phyloP scores from a whole-genome alignment of 805 yeast genomes.

The Cyberlindnera amylophila region DNA sequence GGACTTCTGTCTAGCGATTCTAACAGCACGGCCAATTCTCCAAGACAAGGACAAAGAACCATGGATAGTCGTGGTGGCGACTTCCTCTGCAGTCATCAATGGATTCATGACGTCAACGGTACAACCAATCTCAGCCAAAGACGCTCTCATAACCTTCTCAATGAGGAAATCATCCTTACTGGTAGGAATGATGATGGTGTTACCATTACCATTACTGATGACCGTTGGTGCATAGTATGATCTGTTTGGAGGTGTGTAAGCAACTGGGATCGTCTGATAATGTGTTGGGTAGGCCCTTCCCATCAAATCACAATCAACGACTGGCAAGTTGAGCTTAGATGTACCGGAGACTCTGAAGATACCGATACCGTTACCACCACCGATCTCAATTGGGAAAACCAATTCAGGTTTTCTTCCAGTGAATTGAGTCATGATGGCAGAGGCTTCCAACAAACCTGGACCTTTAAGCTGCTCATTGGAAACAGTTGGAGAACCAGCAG shows the following conservation, averaged over 20 bases:
- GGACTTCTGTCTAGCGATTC: constrained; percentile 34
- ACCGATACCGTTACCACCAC: constrained; percentile 40
- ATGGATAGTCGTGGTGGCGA: constrained; percentile 27
- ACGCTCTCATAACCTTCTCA: constrained; percentile 39
- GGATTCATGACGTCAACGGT: constrained; percentile 31
- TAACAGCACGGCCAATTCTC: constrained; percentile 45
- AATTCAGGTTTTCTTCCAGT: constrained; percentile 31
- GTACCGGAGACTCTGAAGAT: constrained; percentile 25
- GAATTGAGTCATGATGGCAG: constrained; percentile 30
- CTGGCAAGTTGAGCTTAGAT: constrained; percentile 28
- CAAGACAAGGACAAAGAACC: constrained; percentile 38
- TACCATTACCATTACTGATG: constrained; percentile 41
- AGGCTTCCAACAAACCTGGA: constrained; percentile 27
- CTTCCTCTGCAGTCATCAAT: constrained; percentile 32
- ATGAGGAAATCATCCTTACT: constrained; percentile 32
- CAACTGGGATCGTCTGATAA: constrained; percentile 33
- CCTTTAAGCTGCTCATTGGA: constrained; percentile 33
- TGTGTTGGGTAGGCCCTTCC: constrained; percentile 47
- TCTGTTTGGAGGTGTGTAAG: constrained; percentile 19
- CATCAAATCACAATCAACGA: constrained; percentile 42
- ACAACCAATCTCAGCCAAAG: constrained; percentile 40
- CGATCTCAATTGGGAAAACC: constrained; percentile 39
- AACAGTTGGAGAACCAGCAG: constrained; percentile 23
- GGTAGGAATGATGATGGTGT: constrained; percentile 31
- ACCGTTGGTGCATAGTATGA: constrained; percentile 28